Conservation (phyloP, 2,329 filamentous ascomycete genomes). For the Alternaria arborescens region DNA sequence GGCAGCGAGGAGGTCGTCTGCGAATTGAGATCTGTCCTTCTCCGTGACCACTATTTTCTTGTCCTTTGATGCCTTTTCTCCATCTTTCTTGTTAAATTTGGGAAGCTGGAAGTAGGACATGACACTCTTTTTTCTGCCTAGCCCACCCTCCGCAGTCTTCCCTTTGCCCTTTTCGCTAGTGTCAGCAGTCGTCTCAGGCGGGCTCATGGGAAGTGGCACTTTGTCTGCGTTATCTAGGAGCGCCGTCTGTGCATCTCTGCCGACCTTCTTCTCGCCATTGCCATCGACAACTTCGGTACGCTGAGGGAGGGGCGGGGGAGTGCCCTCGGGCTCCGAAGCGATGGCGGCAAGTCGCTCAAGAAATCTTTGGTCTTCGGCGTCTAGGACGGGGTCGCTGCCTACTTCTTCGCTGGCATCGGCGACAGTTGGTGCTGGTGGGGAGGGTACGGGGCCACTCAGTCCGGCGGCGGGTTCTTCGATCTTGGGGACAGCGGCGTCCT, state of each 20-base stretch:
- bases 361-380: constrained; percentile 68
- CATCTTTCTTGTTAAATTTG: constrained; percentile 46
- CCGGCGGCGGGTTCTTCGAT: constrained; percentile 24
- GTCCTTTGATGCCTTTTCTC: constrained; percentile 41
- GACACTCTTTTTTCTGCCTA: constrained; percentile 51
- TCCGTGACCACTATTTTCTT: constrained; percentile 45
- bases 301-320: constrained; percentile 54
- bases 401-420: constrained; percentile 39
- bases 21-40: constrained; percentile 49
- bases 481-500: constrained; percentile 19
- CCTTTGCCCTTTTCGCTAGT: constrained; percentile 37
- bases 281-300: constrained; percentile 45
- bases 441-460: constrained; percentile 34
- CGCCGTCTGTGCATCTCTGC: constrained; percentile 57
- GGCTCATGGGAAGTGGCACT: constrained; percentile 61
- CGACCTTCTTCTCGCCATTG: constrained; percentile 45
- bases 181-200: constrained; percentile 46
- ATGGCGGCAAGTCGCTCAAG: constrained; percentile 61
- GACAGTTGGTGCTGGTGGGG: constrained; percentile 33
- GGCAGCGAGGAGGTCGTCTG: constrained; percentile 45
- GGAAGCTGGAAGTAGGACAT: constrained; percentile 45
- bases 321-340: constrained; percentile 50
- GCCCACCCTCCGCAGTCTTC: constrained; percentile 40
- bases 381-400: constrained; percentile 58
- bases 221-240: constrained; percentile 58